Evolutionary conservation across 2,329 filamentous ascomycete species (phyloP), one percentile per base, ranked within the genome.

Genomic region (Fusarium humuli): DNA sequence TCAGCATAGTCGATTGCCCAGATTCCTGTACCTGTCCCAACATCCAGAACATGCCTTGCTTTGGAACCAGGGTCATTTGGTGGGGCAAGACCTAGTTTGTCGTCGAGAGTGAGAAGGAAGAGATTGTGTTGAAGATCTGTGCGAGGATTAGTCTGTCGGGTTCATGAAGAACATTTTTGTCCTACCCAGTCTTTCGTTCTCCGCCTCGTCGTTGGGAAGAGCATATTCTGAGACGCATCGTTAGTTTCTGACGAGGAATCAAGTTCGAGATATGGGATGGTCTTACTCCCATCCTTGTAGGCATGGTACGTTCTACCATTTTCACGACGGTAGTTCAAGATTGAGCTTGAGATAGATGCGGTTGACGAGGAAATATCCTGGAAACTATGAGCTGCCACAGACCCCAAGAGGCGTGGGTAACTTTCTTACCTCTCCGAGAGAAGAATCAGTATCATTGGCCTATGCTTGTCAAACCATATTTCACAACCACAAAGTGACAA

Each of bases 1-100:
- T 70, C 69, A 1, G 47, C 69, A 25, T 57, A 73, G 25, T 73
- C 71, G 2, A 73, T 57, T 2, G 70, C 70, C 71, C 70, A 73
- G 5, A 73, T 70, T 6, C 71, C 68, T 5, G 71, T 73, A 2
- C 71, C 70, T 1, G 71, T 73, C 12, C 71, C 71, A 7, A 73
- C 11, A 18, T 73, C 68, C 2, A 73, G 45, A 11, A 73, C 68
- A n/a, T 48, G 52, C 7, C 54, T 60, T 1, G 52, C 68, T 16
- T 64, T 70, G 22, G 55, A 37, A 32, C 41, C 63, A 7, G 64
- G 48, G 2, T 54, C 48, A 20, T 71, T 73, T 5, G 70, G 70
- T 1, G 70, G 70, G 6, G 64, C 53, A 1, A 71, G 42, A 1
- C 70, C 67, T 4, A 73, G 64, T 22, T 61, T 69, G n/a, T 63